These are phyloP conservation scores for Brassica rapa DNA, from an alignment of 345 rosid genomes.

Conservation along the genomic window DNA sequence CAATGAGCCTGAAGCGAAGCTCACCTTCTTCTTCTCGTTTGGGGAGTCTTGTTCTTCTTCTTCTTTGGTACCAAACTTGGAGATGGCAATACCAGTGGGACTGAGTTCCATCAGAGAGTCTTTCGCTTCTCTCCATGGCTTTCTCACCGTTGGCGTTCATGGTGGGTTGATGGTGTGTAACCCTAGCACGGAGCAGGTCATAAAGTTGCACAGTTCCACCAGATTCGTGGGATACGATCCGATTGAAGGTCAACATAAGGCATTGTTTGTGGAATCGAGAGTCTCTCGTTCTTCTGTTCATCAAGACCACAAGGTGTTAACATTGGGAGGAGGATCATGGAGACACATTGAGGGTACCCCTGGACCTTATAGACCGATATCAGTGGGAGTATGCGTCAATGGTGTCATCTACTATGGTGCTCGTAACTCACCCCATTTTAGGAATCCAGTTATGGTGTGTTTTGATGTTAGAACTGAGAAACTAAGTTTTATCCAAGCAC, in stretches of 20 bases:
- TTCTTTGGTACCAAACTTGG: not conserved
- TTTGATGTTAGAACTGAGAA: conserved; percentile 18
- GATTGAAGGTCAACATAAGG: not conserved
- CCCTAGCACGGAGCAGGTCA: conserved; percentile 1
- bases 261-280: not conserved
- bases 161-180: not conserved
- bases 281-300: too few species aligned
- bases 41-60: not conserved
- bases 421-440: not conserved
- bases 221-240: not conserved
- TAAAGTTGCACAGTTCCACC: not conserved
- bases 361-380: not conserved
- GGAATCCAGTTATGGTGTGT: not conserved
- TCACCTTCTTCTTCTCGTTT: not conserved
- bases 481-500: conserved; percentile 9
- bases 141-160: not conserved
- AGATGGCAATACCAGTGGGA: not conserved
- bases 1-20: not conserved
- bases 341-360: not conserved
- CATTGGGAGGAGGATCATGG: not conserved
- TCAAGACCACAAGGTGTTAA: not conserved
- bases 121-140: not conserved
- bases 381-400: conserved; percentile 14
- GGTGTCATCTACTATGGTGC: conserved; percentile 20
- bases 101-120: not conserved